Base-by-base conservation (phyloP, 768 basidiomycete species). In the Chiua virens region DNA sequence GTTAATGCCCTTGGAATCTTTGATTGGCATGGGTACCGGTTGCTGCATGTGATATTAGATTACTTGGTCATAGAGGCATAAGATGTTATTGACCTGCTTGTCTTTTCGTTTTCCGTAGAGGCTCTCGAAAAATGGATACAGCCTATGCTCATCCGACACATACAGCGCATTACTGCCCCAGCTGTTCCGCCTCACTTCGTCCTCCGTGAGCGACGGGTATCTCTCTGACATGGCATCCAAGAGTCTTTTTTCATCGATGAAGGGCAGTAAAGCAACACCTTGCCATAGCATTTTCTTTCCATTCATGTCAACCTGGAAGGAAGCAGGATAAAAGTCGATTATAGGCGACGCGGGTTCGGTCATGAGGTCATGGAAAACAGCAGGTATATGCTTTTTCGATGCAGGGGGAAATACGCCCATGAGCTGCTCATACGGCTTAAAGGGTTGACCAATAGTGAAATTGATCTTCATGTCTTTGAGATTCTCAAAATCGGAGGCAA, bases 261-360 rank as follows among this genome's bases (percentile, higher is more conserved):
- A 99, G 0, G 97, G 95, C 20, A 99, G 75, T 9, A 99, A 75
- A 0, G 97, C 95, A 49, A 99, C 93, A 47, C 97, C 97, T 70
- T 99, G 96, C 97, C 97, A 99, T 8, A 90, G 79, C 95, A 98
- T 98, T 72, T 89, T 91, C 75, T 98, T 98, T 52, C 97, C 97
- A 64, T 99, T 99, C 97, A 99, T 99, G 70, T 99, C 97, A 63
- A 98, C 87, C 60, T 95, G 84, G 68, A 99, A 99, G 15, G 87
- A 82, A 0, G 77, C 56, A 1, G 96, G 96, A 71, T 98, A 98
- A 74, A 98, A 98, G 63, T 98, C 95, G 53, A 92, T 82, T 69
- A 98, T 98, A 8, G 93, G 92, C 0, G 95, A 98, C 28, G 87
- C 81, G 42, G 86, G 80, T 3, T 89, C 82, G 4, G 76, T 80